Evolutionary conservation across 257 asterid species (phyloP).

Genomic region (Solanum chmielewskii): DNA sequence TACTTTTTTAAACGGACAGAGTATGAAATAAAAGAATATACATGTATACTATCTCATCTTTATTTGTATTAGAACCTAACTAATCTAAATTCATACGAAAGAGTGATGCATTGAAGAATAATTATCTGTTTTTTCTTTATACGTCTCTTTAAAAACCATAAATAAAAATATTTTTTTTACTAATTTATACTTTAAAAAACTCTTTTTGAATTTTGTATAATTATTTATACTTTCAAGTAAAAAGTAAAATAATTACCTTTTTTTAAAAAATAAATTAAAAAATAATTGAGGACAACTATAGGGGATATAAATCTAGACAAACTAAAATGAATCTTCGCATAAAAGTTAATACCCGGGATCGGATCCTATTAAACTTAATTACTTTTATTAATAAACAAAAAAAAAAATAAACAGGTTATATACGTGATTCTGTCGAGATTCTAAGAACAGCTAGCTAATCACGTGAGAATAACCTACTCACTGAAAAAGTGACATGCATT

Average conservation of each 20-base stretch:
- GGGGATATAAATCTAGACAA: not conserved
- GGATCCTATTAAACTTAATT: not conserved
- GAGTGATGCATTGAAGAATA: too few species aligned
- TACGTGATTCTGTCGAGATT: not conserved
- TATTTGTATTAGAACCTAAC: too few species aligned
- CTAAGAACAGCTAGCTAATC: not conserved
- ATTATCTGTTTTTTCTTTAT: too few species aligned
- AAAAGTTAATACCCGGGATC: not conserved
- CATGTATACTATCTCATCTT: too few species aligned
- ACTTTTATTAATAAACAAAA: not conserved
- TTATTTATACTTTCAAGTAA: too few species aligned
- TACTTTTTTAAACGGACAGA: fast-evolving
- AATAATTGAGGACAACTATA: not conserved
- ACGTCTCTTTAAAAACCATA: not conserved
- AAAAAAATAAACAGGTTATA: not conserved
- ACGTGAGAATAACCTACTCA: not conserved
- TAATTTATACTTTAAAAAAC: too few species aligned
- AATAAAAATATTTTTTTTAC: too few species aligned
- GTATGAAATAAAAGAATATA: not conserved
- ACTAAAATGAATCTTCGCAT: not conserved
- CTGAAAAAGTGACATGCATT: not conserved
- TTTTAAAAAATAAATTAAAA: too few species aligned
- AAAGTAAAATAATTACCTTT: too few species aligned
- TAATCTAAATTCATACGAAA: too few species aligned
- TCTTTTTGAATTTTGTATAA: too few species aligned